phyloP scores from a whole-genome alignment of 2,329 filamentous ascomycete genomes.

The Microcera coccophila region DNA sequence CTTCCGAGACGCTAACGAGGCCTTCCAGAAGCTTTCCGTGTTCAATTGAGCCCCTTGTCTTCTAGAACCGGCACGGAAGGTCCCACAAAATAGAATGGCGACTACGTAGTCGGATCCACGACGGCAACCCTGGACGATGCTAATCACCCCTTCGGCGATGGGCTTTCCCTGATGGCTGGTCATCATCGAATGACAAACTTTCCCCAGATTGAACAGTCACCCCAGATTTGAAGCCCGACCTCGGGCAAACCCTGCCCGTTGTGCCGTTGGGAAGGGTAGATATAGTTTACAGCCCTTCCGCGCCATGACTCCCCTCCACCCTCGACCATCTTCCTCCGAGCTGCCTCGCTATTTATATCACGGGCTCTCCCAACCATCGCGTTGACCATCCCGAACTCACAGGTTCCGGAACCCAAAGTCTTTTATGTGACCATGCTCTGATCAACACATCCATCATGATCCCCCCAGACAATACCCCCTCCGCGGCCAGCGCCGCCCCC shows the following conservation, averaged over 20 bases:
- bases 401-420: slow-evolving; percentile 6
- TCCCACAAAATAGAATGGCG: slow-evolving; percentile 7
- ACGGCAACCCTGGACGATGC: no score
- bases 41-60: no score
- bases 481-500: slow-evolving; percentile 15
- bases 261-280: slow-evolving; percentile 10
- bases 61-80: slow-evolving; percentile 14
- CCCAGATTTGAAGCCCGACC: slow-evolving; percentile 12
- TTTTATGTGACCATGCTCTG: slow-evolving; percentile 22
- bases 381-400: slow-evolving; percentile 3
- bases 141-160: no score
- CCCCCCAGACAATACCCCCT: slow-evolving; percentile 10
- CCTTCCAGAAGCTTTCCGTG: no score
- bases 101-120: no score
- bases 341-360: no score
- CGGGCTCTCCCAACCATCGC: no score
- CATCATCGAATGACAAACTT: slow-evolving; percentile 21
- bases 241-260: slow-evolving; percentile 14
- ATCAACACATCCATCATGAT: slow-evolving; percentile 10
- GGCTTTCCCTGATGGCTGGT: slow-evolving; percentile 13
- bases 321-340: neutral
- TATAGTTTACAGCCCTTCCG: neutral
- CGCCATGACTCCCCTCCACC: neutral
- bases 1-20: no score
- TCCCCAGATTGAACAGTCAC: slow-evolving; percentile 8